phyloP scores from a whole-genome alignment of 495 filamentous ascomycete genomes.

The Staphylotrichum tortipilum region DNA sequence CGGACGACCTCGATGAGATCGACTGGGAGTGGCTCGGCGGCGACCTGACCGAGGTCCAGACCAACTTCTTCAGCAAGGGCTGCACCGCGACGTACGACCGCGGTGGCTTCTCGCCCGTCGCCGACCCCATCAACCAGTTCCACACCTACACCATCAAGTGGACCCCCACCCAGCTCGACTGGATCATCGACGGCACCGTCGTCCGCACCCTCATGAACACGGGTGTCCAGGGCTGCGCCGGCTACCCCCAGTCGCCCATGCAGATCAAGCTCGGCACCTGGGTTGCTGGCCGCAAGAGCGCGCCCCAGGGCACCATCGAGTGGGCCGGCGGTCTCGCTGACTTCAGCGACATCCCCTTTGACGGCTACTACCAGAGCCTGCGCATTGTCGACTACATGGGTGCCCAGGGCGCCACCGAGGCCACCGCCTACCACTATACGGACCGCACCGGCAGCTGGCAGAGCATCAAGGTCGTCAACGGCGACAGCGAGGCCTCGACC shows the following conservation, averaged over 20 bases:
- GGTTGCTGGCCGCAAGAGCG: slow-evolving; percentile 66
- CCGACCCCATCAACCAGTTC: slow-evolving; percentile 54
- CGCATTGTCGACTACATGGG: slow-evolving; percentile 82
- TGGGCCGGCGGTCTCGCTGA: slow-evolving; percentile 83
- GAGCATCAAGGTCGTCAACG: slow-evolving; percentile 65
- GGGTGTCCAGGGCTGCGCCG: slow-evolving; percentile 47
- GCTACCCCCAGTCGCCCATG: slow-evolving; percentile 89
- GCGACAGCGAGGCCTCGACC: slow-evolving; percentile 49
- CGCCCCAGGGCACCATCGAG: slow-evolving; percentile 64
- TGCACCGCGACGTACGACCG: slow-evolving; percentile 66
- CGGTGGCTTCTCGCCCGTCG: slow-evolving; percentile 54
- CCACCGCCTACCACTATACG: slow-evolving; percentile 61
- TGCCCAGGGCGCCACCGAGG: slow-evolving; percentile 52
- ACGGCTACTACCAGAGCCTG: slow-evolving; percentile 75
- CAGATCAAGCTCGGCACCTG: slow-evolving; percentile 80
- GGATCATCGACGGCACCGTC: slow-evolving; percentile 67
- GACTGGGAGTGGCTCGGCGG: slow-evolving; percentile 82
- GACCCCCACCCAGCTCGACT: slow-evolving; percentile 65
- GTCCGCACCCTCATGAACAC: slow-evolving; percentile 61
- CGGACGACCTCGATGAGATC: slow-evolving; percentile 89
- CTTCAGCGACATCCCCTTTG: slow-evolving; percentile 68
- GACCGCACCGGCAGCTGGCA: slow-evolving; percentile 64
- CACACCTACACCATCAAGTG: slow-evolving; percentile 89
- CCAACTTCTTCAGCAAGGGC: slow-evolving; percentile 94
- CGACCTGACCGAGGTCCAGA: slow-evolving; percentile 59